Percentiles rank a stretch among this genome's conserved stretches.
Evolutionary conservation across 2,329 filamentous ascomycete genomes (phyloP).

Genomic region (Talaromyces sp.): DNA sequence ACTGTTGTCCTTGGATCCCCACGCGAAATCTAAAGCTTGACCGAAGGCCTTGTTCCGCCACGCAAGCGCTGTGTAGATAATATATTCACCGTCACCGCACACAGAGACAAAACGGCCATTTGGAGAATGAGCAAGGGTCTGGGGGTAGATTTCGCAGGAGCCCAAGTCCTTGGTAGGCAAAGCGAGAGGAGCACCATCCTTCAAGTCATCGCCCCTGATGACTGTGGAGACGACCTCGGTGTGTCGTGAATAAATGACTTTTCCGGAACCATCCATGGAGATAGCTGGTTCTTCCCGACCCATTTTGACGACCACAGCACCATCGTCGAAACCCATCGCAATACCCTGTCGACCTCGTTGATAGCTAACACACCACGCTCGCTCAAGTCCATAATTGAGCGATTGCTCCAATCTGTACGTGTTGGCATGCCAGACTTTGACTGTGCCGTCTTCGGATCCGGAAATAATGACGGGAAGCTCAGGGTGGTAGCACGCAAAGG

Average conservation of each 20-base stretch:
- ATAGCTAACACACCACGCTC: slow-evolving; percentile 96
- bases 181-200: slow-evolving; percentile 83
- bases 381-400: slow-evolving; percentile 89
- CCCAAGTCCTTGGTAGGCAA: slow-evolving; percentile 92
- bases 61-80: slow-evolving; percentile 94
- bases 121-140: slow-evolving; percentile 90
- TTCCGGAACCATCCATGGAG: slow-evolving; percentile 94
- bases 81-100: slow-evolving; percentile 96
- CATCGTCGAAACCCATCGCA: slow-evolving; percentile 95
- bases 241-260: slow-evolving; percentile 92
- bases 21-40: slow-evolving; percentile 90
- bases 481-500: slow-evolving; percentile 96
- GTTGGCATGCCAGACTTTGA: slow-evolving; percentile 98
- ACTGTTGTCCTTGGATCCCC: slow-evolving; percentile 95
- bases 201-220: slow-evolving; percentile 86
- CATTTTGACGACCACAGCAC: slow-evolving; percentile 96
- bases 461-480: slow-evolving; percentile 96
- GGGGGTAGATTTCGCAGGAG: slow-evolving; percentile 93
- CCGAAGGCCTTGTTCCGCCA: slow-evolving; percentile 98
- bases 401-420: slow-evolving; percentile 96
- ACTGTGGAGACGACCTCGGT: slow-evolving; percentile 93
- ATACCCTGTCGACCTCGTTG: slow-evolving; percentile 92
- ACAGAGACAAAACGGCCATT: slow-evolving; percentile 87
- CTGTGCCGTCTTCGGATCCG: slow-evolving; percentile 92
- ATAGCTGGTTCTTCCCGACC: slow-evolving; percentile 95